Evolutionary conservation across 1,284 basidiomycete genomes (phyloP), one percentile per base, ranked within the genome.

Genomic region (Sphaerobolus stellatus): DNA sequence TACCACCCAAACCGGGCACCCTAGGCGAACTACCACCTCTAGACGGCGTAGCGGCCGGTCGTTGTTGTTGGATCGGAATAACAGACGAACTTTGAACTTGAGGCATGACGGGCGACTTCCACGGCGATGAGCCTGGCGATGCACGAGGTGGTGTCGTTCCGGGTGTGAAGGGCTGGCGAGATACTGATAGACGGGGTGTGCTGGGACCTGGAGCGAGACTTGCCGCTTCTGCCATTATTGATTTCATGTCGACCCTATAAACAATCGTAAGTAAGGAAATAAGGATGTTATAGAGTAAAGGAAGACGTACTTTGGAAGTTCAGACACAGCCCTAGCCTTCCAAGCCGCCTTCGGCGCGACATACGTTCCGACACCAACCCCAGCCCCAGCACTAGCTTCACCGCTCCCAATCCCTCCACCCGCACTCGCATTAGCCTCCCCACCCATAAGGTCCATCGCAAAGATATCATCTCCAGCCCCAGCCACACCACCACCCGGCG

Each of bases 171-270:
- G n/a, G n/a, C n/a, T n/a, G n/a, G n/a, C n/a, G n/a, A n/a, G n/a
- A n/a, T 28, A 41, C 45, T 14, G 48, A 50, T 13, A 43, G 24
- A 18, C n/a, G 33, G 33, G 18, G 33, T 34, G 33, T 34, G 33
- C 11, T 34, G 33, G 33, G 33, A 11, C 11, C 33, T 34, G 33
- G 11, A 34, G 11, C 11, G 33, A 34, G 18, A 34, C n/a, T 71
- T 40, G 82, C 81, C 1, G 84, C 82, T 66, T 93, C 90, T 0
- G 89, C 91, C 83, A 97, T 93, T 58, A 98, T 86, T 20, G 82
- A 75, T 61, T 90, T 86, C 76, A 97, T 84, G 65, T 96, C 92
- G 8, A 86, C 80, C 27, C 88, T 92, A 60, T 51, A 22, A 56
- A 56, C 50, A 44, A 31, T 33, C 50, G 45, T 46, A 24, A 38